phyloP scores from a whole-genome alignment of 371 early-diverging fungal genomes.

The Mortierella sp. region DNA sequence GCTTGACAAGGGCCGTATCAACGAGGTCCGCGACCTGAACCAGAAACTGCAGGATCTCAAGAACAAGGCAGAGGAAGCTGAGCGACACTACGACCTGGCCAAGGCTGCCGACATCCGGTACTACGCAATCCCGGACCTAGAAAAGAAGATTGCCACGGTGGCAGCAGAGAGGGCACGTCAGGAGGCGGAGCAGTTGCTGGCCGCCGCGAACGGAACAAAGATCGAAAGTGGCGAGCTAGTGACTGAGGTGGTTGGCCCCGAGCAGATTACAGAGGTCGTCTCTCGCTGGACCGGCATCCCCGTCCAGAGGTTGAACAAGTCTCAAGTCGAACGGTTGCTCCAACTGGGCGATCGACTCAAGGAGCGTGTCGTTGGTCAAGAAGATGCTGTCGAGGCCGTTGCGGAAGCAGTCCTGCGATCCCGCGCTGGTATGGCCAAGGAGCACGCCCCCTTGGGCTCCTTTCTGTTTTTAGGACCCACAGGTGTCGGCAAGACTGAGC shows the following conservation, averaged over 20 bases:
- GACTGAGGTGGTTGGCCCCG: constrained; percentile 88
- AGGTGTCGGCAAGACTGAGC: constrained; percentile 93
- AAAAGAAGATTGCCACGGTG: constrained; percentile 74
- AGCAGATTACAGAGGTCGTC: constrained; percentile 91
- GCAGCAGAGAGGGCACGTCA: constrained; percentile 69
- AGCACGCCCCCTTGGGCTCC: constrained; percentile 83
- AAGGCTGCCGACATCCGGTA: constrained; percentile 89
- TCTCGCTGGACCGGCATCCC: constrained; percentile 94
- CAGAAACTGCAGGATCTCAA: constrained; percentile 91
- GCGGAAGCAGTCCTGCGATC: constrained; percentile 81
- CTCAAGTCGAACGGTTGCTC: constrained; percentile 86
- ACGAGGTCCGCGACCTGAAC: constrained; percentile 89
- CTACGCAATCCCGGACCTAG: constrained; percentile 91
- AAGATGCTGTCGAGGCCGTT: constrained; percentile 83
- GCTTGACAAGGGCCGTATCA: constrained; percentile 85
- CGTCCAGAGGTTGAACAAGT: constrained; percentile 80
- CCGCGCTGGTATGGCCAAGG: constrained; percentile 60
- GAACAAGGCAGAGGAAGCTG: constrained; percentile 89
- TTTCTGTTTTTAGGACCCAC: constrained; percentile 96
- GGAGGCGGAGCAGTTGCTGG: constrained; percentile 66
- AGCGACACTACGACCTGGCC: constrained; percentile 81
- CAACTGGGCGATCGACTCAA: constrained; percentile 81
- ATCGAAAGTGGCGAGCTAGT: constrained; percentile 61
- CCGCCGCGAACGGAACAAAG: constrained; percentile 59
- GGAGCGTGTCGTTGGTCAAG: constrained; percentile 89